Evolutionary conservation across 164 flowering plant genomes (phyloP).

Genomic region (Liquidambar formosana): DNA sequence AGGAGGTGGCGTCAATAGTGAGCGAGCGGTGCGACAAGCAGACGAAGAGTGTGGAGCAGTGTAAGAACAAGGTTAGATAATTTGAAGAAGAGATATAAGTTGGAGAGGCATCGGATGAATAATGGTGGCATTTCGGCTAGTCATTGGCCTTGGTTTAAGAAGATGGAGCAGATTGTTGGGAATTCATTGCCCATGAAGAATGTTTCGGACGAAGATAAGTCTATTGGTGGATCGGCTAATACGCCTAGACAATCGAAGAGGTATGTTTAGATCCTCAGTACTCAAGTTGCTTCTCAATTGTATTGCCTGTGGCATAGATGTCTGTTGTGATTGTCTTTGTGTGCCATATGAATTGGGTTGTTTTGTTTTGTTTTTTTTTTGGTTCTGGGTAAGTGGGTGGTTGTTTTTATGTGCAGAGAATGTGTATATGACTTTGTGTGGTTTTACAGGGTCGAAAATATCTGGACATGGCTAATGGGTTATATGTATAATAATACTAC

Average conservation of each 20-base stretch:
- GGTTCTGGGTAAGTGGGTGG: no score
- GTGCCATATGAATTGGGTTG: no score
- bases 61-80: slow-evolving; percentile 96
- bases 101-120: slow-evolving; percentile 77
- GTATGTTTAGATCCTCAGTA: slow-evolving; percentile 24
- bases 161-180: slow-evolving; percentile 79
- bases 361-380: no score
- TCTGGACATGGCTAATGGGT: no score
- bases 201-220: slow-evolving; percentile 60
- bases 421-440: no score
- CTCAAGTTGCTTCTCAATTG: not conserved
- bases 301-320: no score
- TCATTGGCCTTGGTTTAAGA: slow-evolving; percentile 95
- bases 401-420: no score
- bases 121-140: slow-evolving; percentile 54
- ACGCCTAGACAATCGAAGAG: slow-evolving; percentile 58
- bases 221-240: slow-evolving; percentile 27
- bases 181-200: slow-evolving; percentile 46
- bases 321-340: not conserved
- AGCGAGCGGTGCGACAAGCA: slow-evolving; percentile 66
- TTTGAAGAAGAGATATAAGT: slow-evolving; percentile 90
- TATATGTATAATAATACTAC: no score
- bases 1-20: slow-evolving; percentile 66
- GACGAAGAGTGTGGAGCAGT: slow-evolving; percentile 86
- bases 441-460: no score